These are phyloP conservation scores for Boletus huronensis DNA, from an alignment of 768 basidiomycete species.

Conservation along the genomic window DNA sequence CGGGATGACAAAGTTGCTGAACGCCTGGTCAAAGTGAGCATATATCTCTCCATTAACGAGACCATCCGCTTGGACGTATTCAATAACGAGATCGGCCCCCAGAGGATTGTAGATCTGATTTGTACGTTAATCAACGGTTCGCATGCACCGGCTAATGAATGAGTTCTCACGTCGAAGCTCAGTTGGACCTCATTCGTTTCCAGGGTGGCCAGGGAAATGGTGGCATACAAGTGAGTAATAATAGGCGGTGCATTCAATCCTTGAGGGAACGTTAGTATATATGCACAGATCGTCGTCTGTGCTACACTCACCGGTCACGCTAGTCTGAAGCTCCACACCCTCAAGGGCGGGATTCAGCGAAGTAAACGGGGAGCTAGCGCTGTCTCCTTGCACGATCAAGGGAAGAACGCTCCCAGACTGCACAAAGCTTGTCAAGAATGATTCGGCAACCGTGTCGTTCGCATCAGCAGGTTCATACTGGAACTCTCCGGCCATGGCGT, in stretches of 20 bases:
- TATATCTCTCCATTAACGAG: constrained; percentile 50
- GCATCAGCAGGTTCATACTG: constrained; percentile 62
- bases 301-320: constrained; percentile 41
- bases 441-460: constrained; percentile 62
- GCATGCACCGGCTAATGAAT: background rate
- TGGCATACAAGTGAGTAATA: constrained; percentile 54
- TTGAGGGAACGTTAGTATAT: background rate
- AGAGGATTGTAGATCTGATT: constrained; percentile 53
- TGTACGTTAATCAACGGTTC: background rate
- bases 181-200: constrained; percentile 48
- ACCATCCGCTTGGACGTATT: constrained; percentile 54
- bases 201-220: constrained; percentile 49
- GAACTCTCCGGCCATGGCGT: constrained; percentile 55
- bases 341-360: constrained; percentile 56
- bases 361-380: constrained; percentile 55
- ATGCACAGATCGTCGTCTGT: background rate
- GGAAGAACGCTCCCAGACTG: constrained; percentile 46
- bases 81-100: constrained; percentile 53
- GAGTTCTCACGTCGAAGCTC: constrained; percentile 51
- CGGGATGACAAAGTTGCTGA: constrained; percentile 54
- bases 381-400: constrained; percentile 58
- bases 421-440: constrained; percentile 59
- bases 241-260: constrained; percentile 53
- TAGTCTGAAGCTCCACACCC: constrained; percentile 48
- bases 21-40: constrained; percentile 56